These are phyloP conservation scores for Botrytis sinoallii DNA, from an alignment of 2,329 filamentous ascomycete genomes.

Conservation along the genomic window DNA sequence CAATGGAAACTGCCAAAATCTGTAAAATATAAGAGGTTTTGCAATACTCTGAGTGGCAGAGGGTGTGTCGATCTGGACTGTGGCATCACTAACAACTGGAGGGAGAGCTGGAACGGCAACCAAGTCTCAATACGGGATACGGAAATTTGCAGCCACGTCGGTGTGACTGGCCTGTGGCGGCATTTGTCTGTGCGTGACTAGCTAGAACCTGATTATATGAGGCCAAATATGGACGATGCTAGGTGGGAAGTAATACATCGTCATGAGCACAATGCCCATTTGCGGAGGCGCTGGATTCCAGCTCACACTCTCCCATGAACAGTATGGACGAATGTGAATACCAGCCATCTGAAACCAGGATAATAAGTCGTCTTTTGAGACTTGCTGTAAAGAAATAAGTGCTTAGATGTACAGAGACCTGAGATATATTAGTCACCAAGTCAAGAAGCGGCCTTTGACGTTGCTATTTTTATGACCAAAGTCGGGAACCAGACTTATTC, in stretches of 20 bases:
- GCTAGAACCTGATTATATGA: conserved; percentile 57
- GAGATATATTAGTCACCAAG: background rate
- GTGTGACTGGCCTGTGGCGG: conserved; percentile 43
- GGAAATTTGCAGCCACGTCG: conserved; percentile 40
- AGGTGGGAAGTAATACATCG: conserved; percentile 34
- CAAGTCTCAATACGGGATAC: conserved; percentile 50
- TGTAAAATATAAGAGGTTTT: conserved; percentile 52
- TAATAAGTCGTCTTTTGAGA: conserved; percentile 17
- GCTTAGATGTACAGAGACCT: conserved; percentile 29
- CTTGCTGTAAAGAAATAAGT: conserved; percentile 23
- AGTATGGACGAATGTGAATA: conserved; percentile 25
- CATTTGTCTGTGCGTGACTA: conserved; percentile 45
- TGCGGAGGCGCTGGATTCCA: background rate
- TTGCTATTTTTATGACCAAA: background rate
- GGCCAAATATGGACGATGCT: conserved; percentile 49
- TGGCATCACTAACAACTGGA: conserved; percentile 32
- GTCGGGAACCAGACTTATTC: background rate
- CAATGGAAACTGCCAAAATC: conserved; percentile 42
- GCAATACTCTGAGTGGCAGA: conserved; percentile 34
- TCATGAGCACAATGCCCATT: conserved; percentile 24
- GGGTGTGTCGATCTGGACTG: conserved; percentile 34
- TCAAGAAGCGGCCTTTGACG: background rate
- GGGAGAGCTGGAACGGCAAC: conserved; percentile 43
- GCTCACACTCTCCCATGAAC: conserved; percentile 14
- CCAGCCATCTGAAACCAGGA: conserved; percentile 28